A percentile compares a stretch with the other conserved stretches of the same genome.
Conservation (phyloP, 2,329 filamentous ascomycete species). For the Phialophora tarda region DNA sequence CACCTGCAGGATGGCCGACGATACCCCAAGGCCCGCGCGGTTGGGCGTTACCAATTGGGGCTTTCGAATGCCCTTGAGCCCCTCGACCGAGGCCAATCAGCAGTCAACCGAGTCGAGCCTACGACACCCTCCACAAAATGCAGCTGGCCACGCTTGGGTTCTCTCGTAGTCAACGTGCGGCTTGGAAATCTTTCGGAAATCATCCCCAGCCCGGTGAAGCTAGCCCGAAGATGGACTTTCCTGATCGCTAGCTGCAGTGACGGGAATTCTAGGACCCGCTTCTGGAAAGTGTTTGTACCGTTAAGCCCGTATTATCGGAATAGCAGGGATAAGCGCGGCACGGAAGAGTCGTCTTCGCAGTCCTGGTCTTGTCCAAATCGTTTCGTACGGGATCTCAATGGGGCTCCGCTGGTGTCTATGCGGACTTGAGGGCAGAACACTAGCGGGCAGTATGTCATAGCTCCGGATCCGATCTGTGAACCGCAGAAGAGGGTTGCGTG, state of each 20-base stretch:
- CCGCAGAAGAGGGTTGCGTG: background rate
- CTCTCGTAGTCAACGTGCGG: background rate
- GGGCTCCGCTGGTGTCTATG: background rate
- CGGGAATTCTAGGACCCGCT: conserved; percentile 4
- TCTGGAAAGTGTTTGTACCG: background rate
- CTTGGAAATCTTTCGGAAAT: background rate
- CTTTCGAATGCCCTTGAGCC: background rate
- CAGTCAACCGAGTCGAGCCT: background rate
- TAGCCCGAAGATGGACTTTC: background rate
- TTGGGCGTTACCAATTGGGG: background rate
- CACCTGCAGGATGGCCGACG: background rate
- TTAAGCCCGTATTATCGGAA: background rate
- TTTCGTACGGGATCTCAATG: background rate
- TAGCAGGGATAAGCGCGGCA: background rate
- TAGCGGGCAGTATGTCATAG: background rate
- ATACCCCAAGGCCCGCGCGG: background rate
- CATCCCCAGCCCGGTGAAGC: background rate
- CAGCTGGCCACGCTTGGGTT: background rate
- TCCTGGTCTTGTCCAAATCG: background rate
- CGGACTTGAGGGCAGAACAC: background rate
- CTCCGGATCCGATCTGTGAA: background rate
- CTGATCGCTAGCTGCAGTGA: background rate
- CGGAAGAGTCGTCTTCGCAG: background rate
- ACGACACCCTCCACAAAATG: background rate
- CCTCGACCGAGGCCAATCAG: conserved; percentile 1